A percentile compares a stretch with the other conserved stretches of the same genome.
Evolutionary conservation across 164 flowering plant species (phyloP).

Genomic region (Houttuynia cordata): DNA sequence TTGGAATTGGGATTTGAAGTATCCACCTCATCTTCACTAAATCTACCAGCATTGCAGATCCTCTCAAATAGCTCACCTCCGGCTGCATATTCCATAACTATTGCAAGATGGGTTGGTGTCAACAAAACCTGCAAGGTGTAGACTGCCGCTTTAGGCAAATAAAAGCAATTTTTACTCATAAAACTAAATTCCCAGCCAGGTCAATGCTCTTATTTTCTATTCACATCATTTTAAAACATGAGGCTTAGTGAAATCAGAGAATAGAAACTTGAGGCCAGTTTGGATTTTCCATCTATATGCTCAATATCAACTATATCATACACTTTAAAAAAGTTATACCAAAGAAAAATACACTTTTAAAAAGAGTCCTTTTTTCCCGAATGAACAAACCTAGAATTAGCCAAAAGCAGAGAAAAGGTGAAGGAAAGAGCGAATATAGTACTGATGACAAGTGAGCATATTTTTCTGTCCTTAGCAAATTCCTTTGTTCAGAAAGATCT

Average conservation of each 20-base stretch:
- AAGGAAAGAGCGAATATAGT: neutral
- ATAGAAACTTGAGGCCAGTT: neutral
- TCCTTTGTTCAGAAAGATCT: too few relatives aligned
- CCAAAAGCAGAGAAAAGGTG: neutral
- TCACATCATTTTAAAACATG: neutral
- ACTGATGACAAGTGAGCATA: neutral
- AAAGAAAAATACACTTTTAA: too few relatives aligned
- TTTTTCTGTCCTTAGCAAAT: neutral
- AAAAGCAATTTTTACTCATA: neutral
- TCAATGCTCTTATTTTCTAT: neutral
- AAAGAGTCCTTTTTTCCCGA: too few relatives aligned
- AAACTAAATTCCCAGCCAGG: neutral
- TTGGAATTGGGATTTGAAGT: neutral
- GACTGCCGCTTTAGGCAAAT: neutral
- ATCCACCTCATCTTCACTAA: constrained; percentile 77
- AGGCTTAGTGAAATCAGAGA: neutral
- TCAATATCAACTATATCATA: too few relatives aligned
- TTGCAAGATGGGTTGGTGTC: constrained; percentile 76
- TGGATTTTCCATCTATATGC: too few relatives aligned
- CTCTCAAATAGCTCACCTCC: constrained; percentile 82
- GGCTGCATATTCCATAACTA: constrained; percentile 85
- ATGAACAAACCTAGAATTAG: neutral
- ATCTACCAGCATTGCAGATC: constrained; percentile 75
- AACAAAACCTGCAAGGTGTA: constrained; percentile 35
- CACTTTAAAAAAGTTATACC: too few relatives aligned